Conservation (phyloP, 768 basidiomycete species). For the Tylopilus vinaceipallidus region DNA sequence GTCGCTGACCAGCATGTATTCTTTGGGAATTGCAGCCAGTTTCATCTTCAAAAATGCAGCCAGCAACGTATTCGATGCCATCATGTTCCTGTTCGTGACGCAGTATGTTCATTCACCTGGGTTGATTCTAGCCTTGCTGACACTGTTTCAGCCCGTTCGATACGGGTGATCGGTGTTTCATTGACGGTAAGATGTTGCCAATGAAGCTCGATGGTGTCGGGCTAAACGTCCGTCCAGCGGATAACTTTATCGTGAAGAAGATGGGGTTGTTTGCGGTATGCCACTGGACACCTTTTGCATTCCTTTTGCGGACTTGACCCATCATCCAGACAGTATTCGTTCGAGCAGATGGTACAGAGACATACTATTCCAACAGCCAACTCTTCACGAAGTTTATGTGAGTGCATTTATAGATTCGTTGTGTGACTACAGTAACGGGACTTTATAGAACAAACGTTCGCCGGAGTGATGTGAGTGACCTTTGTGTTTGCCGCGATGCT, state of each 20-base stretch:
- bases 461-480: conserved; percentile 56
- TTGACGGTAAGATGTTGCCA: conserved; percentile 45
- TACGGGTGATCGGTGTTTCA: conserved; percentile 79
- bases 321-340: conserved; percentile 58
- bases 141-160: conserved; percentile 59
- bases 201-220: neutral
- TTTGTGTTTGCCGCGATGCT: neutral
- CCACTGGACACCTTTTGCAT: neutral
- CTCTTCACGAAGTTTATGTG: conserved; percentile 75
- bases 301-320: neutral
- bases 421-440: neutral
- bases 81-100: conserved; percentile 81
- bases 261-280: conserved; percentile 74
- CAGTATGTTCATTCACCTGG: conserved; percentile 52
- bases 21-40: conserved; percentile 68
- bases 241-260: conserved; percentile 74
- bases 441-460: conserved; percentile 61
- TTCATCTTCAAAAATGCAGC: conserved; percentile 81
- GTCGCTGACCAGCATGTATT: conserved; percentile 70
- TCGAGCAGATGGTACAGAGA: conserved; percentile 72
- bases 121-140: conserved; percentile 5
- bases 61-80: conserved; percentile 70
- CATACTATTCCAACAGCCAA: conserved; percentile 80
- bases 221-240: conserved; percentile 40
- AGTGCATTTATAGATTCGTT: conserved; percentile 14